These are phyloP conservation scores for Epichloe gansuensis DNA, from an alignment of 2,329 filamentous ascomycete species.

Conservation along the genomic window DNA sequence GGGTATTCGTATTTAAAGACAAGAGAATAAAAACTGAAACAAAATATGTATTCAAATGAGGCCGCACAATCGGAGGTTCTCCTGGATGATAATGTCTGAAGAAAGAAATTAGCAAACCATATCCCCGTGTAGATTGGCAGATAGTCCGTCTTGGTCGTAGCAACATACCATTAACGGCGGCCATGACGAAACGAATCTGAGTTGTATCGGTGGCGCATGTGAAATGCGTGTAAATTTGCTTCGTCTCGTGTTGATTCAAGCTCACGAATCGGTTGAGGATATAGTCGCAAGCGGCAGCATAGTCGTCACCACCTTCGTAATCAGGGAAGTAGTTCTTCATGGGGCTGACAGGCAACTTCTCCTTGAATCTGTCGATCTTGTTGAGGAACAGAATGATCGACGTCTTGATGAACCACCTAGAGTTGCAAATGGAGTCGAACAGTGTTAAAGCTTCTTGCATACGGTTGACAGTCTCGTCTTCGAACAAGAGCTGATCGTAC, in stretches of 20 bases:
- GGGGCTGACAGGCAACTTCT: constrained; percentile 71
- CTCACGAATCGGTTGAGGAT: constrained; percentile 98
- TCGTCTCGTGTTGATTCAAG: constrained; percentile 97
- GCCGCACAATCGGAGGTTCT: constrained; percentile 94
- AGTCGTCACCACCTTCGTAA: constrained; percentile 92
- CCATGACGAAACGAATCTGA: constrained; percentile 99
- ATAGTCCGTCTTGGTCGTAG: background rate
- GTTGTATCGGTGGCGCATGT: constrained; percentile 98
- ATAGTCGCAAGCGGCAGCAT: constrained; percentile 92
- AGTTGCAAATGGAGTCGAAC: constrained; percentile 81
- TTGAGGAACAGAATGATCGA: constrained; percentile 83
- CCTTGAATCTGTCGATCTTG: constrained; percentile 84
- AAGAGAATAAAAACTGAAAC: constrained; percentile 18
- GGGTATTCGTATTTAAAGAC: constrained; percentile 29
- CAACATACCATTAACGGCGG: constrained; percentile 84
- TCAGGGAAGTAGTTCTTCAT: constrained; percentile 85
- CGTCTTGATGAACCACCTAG: constrained; percentile 81
- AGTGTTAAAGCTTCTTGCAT: constrained; percentile 83
- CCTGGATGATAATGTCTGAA: constrained; percentile 97
- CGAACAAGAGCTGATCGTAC: constrained; percentile 91
- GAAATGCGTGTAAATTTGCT: constrained; percentile 99
- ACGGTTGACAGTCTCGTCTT: constrained; percentile 92
- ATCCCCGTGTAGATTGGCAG: too few relatives aligned
- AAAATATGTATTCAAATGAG: constrained; percentile 59
- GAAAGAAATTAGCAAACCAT: constrained; percentile 27